Evolutionary conservation across 2,329 filamentous ascomycete genomes (phyloP).

Genomic region (Calcarisporium arbuscula): DNA sequence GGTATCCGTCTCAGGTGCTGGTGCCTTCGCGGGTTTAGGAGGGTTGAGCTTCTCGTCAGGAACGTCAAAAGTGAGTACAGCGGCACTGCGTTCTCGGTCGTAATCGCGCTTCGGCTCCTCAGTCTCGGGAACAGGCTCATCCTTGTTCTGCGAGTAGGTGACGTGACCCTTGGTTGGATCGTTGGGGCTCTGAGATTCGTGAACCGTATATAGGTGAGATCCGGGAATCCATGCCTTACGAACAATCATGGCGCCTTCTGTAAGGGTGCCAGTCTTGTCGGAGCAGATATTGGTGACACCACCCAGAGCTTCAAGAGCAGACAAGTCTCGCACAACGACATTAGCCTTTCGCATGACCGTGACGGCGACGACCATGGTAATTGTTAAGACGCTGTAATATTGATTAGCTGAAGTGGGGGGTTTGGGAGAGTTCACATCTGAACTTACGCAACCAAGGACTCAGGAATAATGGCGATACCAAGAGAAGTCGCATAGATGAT

Average conservation of each 20-base stretch:
- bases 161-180: constrained; percentile 55
- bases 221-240: constrained; percentile 59
- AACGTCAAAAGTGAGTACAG: constrained; percentile 56
- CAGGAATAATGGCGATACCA: constrained; percentile 57
- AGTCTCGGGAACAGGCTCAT: constrained; percentile 23
- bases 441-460: constrained; percentile 55
- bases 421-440: too few species aligned
- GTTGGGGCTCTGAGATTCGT: constrained; percentile 52
- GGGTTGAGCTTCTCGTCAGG: constrained; percentile 48
- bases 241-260: constrained; percentile 64
- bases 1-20: constrained; percentile 28
- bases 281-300: constrained; percentile 69
- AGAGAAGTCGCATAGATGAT: constrained; percentile 53
- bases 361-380: constrained; percentile 62
- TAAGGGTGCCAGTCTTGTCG: constrained; percentile 66
- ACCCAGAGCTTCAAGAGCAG: constrained; percentile 62
- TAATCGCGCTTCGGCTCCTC: constrained; percentile 45
- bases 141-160: constrained; percentile 34
- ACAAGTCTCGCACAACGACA: constrained; percentile 59
- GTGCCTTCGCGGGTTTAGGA: constrained; percentile 21
- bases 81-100: constrained; percentile 53
- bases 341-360: constrained; percentile 59
- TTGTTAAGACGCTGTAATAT: constrained; percentile 50
- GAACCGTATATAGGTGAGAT: constrained; percentile 52
- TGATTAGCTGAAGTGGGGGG: constrained; percentile 10